Evolutionary conservation across 352 stramenopile species (phyloP).

Genomic region (Phytophthora pseudosyringae): DNA sequence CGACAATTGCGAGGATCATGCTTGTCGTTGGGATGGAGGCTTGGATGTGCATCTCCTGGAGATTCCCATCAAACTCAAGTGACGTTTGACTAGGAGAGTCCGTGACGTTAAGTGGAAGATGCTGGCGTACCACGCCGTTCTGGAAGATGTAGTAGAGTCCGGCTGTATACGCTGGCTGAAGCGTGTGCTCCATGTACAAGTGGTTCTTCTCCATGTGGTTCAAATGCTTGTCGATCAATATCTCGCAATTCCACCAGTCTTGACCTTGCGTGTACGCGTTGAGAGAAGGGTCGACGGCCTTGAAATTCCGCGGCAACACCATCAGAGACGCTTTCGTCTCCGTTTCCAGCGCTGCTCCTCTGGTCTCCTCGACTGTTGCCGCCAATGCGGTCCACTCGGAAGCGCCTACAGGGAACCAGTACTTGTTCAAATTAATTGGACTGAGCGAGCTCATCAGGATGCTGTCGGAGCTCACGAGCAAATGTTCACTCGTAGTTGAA

Average conservation of each 20-base stretch:
- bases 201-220: conserved; percentile 41
- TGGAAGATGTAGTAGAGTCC: conserved; percentile 51
- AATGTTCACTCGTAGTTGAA: not conserved
- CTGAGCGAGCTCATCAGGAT: conserved; percentile 1
- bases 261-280: not conserved
- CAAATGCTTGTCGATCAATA: not conserved
- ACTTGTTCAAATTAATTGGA: conserved; percentile 15
- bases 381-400: conserved; percentile 15
- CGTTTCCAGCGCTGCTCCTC: not conserved
- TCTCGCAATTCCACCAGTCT: not conserved
- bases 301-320: conserved; percentile 19
- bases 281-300: not conserved
- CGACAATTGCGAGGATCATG: conserved; percentile 4
- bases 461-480: not conserved
- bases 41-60: conserved; percentile 19
- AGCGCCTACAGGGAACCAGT: conserved; percentile 2
- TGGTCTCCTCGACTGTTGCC: conserved; percentile 7
- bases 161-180: conserved; percentile 45
- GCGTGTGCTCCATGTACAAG: conserved; percentile 45
- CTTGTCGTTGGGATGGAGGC: conserved; percentile 20
- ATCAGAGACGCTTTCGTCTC: not conserved
- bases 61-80: conserved; percentile 16
- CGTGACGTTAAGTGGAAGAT: conserved; percentile 1
- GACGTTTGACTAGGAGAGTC: not conserved
- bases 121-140: conserved; percentile 23